Conservation (phyloP, 176 grass and related monocot species). For the Aechmea fasciata region DNA sequence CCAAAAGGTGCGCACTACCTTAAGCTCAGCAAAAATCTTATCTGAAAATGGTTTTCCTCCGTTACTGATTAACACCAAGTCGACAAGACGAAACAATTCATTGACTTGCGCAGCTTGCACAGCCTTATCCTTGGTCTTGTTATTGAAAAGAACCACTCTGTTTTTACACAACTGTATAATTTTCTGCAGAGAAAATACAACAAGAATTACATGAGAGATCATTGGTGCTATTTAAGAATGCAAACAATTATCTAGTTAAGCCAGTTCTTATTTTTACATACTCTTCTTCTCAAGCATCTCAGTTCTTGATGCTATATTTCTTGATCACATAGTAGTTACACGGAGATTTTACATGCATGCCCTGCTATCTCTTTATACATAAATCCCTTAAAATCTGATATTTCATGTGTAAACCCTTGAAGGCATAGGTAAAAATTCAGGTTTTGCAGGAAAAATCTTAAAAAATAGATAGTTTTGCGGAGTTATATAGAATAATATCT, state of each 20-base stretch:
- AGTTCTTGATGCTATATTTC: background rate
- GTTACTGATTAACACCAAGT: slow-evolving; percentile 32
- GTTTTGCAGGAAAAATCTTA: no score
- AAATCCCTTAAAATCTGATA: no score
- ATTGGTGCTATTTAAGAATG: background rate
- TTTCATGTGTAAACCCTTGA: no score
- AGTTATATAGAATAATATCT: no score
- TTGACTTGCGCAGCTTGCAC: slow-evolving; percentile 18
- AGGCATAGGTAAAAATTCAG: no score
- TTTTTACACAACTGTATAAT: slow-evolving; percentile 28
- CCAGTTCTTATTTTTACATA: background rate
- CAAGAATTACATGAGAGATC: slow-evolving; percentile 6
- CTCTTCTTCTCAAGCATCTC: background rate
- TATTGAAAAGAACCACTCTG: slow-evolving; percentile 56
- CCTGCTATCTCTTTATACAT: no score
- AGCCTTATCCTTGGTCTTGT: slow-evolving; percentile 27
- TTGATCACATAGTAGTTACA: no score
- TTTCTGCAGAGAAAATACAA: slow-evolving; percentile 16
- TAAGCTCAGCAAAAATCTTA: slow-evolving; percentile 36
- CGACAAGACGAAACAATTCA: slow-evolving; percentile 32
- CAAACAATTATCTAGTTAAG: background rate
- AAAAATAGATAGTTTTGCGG: no score
- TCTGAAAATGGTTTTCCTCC: slow-evolving; percentile 42
- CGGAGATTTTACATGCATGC: no score
- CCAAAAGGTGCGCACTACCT: slow-evolving; percentile 27